phyloP scores from a whole-genome alignment of 345 rosid genomes.

The Aquilaria yunnanensis region DNA sequence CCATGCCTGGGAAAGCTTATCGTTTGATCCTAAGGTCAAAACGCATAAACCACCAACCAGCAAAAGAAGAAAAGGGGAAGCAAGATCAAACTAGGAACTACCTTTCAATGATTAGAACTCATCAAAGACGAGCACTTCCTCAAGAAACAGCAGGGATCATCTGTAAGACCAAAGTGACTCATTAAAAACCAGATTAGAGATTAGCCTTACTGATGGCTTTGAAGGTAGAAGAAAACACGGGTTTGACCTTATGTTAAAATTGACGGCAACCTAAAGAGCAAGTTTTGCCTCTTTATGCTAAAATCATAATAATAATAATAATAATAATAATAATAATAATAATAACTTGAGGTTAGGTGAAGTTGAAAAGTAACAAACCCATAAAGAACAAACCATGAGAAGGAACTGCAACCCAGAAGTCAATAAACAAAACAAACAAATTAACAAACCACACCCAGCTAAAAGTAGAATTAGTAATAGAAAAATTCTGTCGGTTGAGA shows the following conservation, averaged over 20 bases:
- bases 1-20: too few species aligned
- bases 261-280: slow-evolving; percentile 9
- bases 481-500: slow-evolving; percentile 5
- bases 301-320: not conserved
- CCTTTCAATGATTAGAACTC: too few species aligned
- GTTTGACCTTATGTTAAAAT: slow-evolving; percentile 21
- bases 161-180: not conserved
- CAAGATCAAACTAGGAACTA: not conserved
- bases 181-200: not conserved
- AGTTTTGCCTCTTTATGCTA: slow-evolving; percentile 5
- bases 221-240: slow-evolving; percentile 3
- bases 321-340: not conserved
- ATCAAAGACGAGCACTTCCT: not conserved
- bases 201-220: not conserved
- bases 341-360: slow-evolving; percentile 20
- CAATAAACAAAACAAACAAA: slow-evolving; percentile 3
- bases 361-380: slow-evolving; percentile 22
- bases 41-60: too few species aligned
- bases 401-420: slow-evolving; percentile 13
- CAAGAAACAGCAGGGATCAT: not conserved
- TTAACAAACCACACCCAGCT: slow-evolving; percentile 14
- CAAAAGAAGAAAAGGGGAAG: not conserved
- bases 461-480: not conserved
- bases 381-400: not conserved
- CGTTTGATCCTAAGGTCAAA: too few species aligned